These are phyloP conservation scores for Microthyrium microscopicum DNA, from an alignment of 2,329 filamentous ascomycete species.

Conservation along the genomic window DNA sequence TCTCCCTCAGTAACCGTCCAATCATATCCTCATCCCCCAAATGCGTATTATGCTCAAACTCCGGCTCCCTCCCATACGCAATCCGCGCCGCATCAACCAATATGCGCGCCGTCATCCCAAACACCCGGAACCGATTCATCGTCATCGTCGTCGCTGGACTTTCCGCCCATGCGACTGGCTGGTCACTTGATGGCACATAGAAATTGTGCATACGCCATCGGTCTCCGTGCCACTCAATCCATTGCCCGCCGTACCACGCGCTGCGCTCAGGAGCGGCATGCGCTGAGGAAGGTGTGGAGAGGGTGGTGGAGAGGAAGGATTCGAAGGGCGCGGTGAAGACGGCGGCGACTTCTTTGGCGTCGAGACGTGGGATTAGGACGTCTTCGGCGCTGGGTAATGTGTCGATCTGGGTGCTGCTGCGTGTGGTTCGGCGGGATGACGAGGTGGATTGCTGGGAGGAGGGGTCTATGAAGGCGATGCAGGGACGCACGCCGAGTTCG, in stretches of 20 bases:
- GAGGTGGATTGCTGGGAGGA: slow-evolving; percentile 3
- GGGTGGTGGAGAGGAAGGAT: slow-evolving; percentile 53
- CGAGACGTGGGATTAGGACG: slow-evolving; percentile 60
- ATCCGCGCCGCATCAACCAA: slow-evolving; percentile 74
- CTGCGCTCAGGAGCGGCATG: slow-evolving; percentile 25
- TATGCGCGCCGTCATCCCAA: slow-evolving; percentile 88
- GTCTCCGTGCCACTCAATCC: slow-evolving; percentile 62
- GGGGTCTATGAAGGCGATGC: slow-evolving; percentile 42
- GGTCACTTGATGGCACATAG: slow-evolving; percentile 62
- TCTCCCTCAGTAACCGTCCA: slow-evolving; percentile 35
- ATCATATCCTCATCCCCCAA: slow-evolving; percentile 54
- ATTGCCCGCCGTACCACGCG: slow-evolving; percentile 72
- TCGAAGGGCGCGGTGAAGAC: slow-evolving; percentile 83
- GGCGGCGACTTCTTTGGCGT: slow-evolving; percentile 81
- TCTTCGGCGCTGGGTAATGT: slow-evolving; percentile 37
- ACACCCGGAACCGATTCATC: slow-evolving; percentile 58
- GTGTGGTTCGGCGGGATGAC: slow-evolving; percentile 4
- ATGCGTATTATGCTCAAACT: slow-evolving; percentile 58
- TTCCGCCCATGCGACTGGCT: slow-evolving; percentile 51
- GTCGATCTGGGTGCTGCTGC: too few relatives aligned
- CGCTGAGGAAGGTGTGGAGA: slow-evolving; percentile 34
- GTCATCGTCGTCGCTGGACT: slow-evolving; percentile 11
- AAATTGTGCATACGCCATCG: slow-evolving; percentile 89
- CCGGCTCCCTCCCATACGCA: slow-evolving; percentile 67
- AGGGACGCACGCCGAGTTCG: slow-evolving; percentile 32